Base-by-base conservation (phyloP, 2,329 filamentous ascomycete genomes). In the Colletotrichum salicis region DNA sequence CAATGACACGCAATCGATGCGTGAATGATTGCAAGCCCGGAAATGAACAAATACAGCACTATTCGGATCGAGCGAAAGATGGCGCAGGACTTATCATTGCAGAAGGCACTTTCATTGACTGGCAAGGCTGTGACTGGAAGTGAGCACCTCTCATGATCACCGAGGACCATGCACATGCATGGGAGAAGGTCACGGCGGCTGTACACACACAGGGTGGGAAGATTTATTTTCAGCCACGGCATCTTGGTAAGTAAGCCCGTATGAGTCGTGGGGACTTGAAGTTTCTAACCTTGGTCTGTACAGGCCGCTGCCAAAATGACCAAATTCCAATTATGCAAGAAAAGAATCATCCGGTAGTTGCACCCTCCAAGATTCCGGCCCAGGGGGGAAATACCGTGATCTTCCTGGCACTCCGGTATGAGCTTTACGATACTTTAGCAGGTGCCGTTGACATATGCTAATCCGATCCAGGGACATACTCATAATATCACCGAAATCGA, bases 181-280 rank as follows among this genome's bases (percentile, higher is more conserved):
- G 88, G 88, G 85, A 84, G 64, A 80, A 83, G 60, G 80, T 90
- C 55, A 87, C 86, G 1, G 84, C 86, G 64, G 85, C 83, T 3
- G 87, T 90, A 5, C 88, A 90, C 78, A 79, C 80, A 33, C 86
- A 41, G 37, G 37, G 37, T 41, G 13, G 15, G 37, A 41, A 19
- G 37, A 41, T 41, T 19, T 41, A 41, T 6, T 41, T 41, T 15
- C 37, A 41, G 37, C 37, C 37, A 41, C 19, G 37, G 37, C 37
- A 41, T 41, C 37, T 41, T 41, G 37, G 37, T 41, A 6, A 41
- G 37, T 41, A 10, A 41, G 19, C 15, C 37, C 37, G 6, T 15
- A 1, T 15, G 88, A 75, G 85, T 85, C 29, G 83, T 82, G 51
- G 85, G 83, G 74, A 87, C 89, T 74, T 19, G 37, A 41, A 89